Evolutionary conservation across 2,329 filamentous ascomycete genomes (phyloP).

Genomic region (Cadophora gregata): DNA sequence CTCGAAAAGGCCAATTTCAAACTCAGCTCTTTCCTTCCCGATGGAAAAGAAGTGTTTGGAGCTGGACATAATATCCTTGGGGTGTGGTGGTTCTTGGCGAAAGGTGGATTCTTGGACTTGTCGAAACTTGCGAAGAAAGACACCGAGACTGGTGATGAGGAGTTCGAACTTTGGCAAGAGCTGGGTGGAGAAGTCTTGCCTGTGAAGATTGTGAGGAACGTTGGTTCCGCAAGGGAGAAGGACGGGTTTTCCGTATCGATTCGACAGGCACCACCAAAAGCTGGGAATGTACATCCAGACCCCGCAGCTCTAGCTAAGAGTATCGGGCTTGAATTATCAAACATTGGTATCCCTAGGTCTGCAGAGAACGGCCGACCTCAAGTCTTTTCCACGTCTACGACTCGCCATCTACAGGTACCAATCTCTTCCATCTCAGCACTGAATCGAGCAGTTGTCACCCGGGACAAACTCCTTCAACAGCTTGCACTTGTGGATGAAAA

Average conservation of each 20-base stretch:
- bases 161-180: not conserved
- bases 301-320: not conserved
- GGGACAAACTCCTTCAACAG: not conserved
- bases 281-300: not conserved
- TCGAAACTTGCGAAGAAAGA: not conserved
- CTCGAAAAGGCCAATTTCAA: not conserved
- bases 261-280: not conserved
- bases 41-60: not conserved
- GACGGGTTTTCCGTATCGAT: not conserved
- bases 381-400: not conserved
- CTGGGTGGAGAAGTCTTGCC: not conserved
- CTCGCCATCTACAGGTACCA: not conserved
- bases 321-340: not conserved
- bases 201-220: not conserved
- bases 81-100: not conserved
- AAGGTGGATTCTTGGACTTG: not conserved
- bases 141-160: not conserved
- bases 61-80: not conserved
- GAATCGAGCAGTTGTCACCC: not conserved
- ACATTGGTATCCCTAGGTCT: not conserved
- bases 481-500: not conserved
- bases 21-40: not conserved
- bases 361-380: not conserved
- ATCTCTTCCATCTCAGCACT: not conserved
- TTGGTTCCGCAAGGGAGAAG: not conserved